phyloP scores from a whole-genome alignment of 2,329 filamentous ascomycete genomes.

The Ophiobolus disseminans region DNA sequence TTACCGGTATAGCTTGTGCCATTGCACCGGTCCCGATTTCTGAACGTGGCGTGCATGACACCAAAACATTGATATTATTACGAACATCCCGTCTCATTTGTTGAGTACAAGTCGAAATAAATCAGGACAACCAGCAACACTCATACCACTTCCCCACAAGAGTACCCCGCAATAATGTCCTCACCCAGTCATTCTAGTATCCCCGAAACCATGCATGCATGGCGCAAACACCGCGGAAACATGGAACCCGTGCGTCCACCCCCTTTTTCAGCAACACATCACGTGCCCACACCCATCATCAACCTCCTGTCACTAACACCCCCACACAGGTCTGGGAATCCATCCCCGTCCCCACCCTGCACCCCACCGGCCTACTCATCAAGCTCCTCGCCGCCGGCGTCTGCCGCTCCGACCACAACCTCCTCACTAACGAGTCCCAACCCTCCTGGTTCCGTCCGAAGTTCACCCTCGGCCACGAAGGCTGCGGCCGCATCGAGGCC shows the following conservation, averaged over 20 bases:
- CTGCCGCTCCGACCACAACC: constrained; percentile 29
- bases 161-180: not conserved
- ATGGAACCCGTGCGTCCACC: constrained; percentile 22
- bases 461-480: constrained; percentile 31
- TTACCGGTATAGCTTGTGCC: constrained; percentile 1
- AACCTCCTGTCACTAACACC: not conserved
- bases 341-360: constrained; percentile 15
- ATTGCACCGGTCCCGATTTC: too few species aligned
- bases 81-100: too few species aligned
- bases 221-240: constrained; percentile 29
- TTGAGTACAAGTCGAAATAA: too few species aligned
- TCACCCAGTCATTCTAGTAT: not conserved
- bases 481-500: constrained; percentile 20
- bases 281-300: not conserved
- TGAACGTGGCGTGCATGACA: too few species aligned
- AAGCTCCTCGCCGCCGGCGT: constrained; percentile 28
- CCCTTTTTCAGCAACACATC: not conserved
- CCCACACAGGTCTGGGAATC: constrained; percentile 22
- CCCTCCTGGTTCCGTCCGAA: constrained; percentile 23
- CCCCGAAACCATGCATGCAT: constrained; percentile 25
- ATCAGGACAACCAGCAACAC: too few species aligned
- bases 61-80: too few species aligned
- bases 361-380: constrained; percentile 21
- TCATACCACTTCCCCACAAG: too few species aligned
- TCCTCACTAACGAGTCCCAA: constrained; percentile 29